Evolutionary conservation across 495 filamentous ascomycete species (phyloP).

Genomic region (Pseudomonodictys pantanalensis): DNA sequence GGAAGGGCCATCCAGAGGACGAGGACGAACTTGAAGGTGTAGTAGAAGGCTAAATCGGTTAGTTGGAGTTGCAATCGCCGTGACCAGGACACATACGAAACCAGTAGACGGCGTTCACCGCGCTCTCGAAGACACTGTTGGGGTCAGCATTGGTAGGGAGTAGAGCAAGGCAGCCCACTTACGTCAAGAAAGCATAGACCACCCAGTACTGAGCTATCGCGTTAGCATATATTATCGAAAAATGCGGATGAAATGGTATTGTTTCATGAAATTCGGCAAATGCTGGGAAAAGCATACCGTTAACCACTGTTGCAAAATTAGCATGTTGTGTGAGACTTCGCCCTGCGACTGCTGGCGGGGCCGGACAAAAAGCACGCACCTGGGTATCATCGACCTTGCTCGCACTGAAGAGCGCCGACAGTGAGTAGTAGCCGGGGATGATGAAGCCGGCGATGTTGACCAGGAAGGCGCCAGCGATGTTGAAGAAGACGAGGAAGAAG

Average conservation of each 20-base stretch:
- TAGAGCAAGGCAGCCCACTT: conserved; percentile 34
- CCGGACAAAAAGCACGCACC: conserved; percentile 48
- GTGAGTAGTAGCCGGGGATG: conserved; percentile 92
- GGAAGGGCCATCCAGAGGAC: conserved; percentile 97
- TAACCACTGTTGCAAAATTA: conserved; percentile 53
- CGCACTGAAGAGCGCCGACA: conserved; percentile 81
- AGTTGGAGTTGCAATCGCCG: neutral
- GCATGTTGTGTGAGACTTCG: conserved; percentile 13
- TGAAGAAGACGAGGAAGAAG: conserved; percentile 98
- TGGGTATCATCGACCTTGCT: conserved; percentile 88
- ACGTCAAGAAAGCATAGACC: conserved; percentile 87
- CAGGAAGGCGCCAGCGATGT: conserved; percentile 94
- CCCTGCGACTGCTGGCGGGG: conserved; percentile 2
- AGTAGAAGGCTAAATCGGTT: conserved; percentile 77
- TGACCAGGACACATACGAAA: conserved; percentile 60
- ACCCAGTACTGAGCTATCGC: conserved; percentile 82
- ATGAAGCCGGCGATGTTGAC: conserved; percentile 95
- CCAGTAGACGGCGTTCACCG: conserved; percentile 95
- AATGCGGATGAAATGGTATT: neutral
- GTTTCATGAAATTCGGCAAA: too few relatives aligned
- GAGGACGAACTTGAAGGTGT: conserved; percentile 97
- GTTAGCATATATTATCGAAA: conserved; percentile 38
- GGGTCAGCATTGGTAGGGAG: conserved; percentile 23
- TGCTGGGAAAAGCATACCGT: conserved; percentile 52
- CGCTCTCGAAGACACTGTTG: conserved; percentile 77